These are phyloP conservation scores for Amborella trichopoda DNA, from an alignment of 164 flowering plant species.

Conservation along the genomic window DNA sequence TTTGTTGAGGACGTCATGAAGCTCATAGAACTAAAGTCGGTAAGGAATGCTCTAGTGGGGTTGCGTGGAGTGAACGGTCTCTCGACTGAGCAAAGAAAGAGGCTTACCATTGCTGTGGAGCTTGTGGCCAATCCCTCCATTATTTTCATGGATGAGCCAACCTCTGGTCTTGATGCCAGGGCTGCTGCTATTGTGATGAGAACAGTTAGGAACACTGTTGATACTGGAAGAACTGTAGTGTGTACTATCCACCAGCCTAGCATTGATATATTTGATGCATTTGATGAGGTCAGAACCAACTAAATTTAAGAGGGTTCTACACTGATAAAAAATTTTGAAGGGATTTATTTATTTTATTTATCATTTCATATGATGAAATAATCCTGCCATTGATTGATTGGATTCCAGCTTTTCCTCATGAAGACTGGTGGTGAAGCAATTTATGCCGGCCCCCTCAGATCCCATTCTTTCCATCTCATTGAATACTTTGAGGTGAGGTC, in stretches of 20 bases:
- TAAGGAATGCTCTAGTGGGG: constrained; percentile 80
- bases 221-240: constrained; percentile 92
- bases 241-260: constrained; percentile 99
- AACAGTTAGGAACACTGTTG: constrained; percentile 91
- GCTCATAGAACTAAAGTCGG: constrained; percentile 67
- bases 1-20: constrained; percentile 92
- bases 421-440: constrained; percentile 96
- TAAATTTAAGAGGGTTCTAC: not conserved
- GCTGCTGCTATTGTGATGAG: constrained; percentile 99
- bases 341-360: no score
- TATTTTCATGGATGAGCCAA: constrained; percentile 98
- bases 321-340: not conserved
- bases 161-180: constrained; percentile 96
- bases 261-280: constrained; percentile 92
- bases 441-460: constrained; percentile 79
- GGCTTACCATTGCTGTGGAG: constrained; percentile 91
- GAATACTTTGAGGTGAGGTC: constrained; percentile 63
- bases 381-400: no score
- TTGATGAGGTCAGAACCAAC: constrained; percentile 74
- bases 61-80: constrained; percentile 83
- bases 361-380: no score
- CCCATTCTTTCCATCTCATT: constrained; percentile 58
- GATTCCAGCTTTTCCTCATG: constrained; percentile 55
- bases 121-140: constrained; percentile 98
- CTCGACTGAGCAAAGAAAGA: constrained; percentile 92